A percentile compares a stretch with the other conserved stretches of the same genome.
These are phyloP conservation scores for Krasilnikovozyma curviuscula DNA, from an alignment of 768 basidiomycete species.

Conservation along the genomic window DNA sequence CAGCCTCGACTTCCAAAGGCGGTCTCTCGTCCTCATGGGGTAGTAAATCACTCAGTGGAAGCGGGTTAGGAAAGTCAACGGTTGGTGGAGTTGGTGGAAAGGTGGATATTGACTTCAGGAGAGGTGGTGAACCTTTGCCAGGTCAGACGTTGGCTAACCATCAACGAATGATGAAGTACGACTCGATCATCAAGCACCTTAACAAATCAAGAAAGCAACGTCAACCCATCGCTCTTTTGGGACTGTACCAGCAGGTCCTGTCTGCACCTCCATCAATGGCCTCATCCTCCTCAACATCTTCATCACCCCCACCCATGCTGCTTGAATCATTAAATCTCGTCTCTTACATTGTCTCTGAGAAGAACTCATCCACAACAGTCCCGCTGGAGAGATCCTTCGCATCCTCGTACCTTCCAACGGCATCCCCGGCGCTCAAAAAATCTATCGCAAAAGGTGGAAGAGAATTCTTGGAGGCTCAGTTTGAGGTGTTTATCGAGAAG, in stretches of 20 bases:
- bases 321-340: constrained; percentile 26
- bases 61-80: background rate
- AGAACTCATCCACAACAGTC: constrained; percentile 33
- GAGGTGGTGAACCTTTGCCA: background rate
- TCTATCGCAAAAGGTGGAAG: background rate
- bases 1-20: background rate
- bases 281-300: background rate
- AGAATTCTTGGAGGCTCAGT: constrained; percentile 13
- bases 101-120: too few species aligned
- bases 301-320: constrained; percentile 18
- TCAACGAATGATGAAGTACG: constrained; percentile 81
- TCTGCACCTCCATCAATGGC: constrained; percentile 30
- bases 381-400: constrained; percentile 22
- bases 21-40: background rate
- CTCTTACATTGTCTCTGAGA: constrained; percentile 23
- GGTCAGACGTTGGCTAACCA: constrained; percentile 10
- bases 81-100: background rate
- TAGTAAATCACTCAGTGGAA: background rate
- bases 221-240: background rate
- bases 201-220: constrained; percentile 53
- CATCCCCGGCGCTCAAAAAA: background rate
- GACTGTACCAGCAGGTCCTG: constrained; percentile 34
- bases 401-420: too few species aligned
- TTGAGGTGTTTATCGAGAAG: constrained; percentile 40
- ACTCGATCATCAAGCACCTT: constrained; percentile 56